A percentile compares a stretch with the other conserved stretches of the same genome.
phyloP scores from a whole-genome alignment of 2,329 filamentous ascomycete genomes.

The Pseudocercospora macadamiae region DNA sequence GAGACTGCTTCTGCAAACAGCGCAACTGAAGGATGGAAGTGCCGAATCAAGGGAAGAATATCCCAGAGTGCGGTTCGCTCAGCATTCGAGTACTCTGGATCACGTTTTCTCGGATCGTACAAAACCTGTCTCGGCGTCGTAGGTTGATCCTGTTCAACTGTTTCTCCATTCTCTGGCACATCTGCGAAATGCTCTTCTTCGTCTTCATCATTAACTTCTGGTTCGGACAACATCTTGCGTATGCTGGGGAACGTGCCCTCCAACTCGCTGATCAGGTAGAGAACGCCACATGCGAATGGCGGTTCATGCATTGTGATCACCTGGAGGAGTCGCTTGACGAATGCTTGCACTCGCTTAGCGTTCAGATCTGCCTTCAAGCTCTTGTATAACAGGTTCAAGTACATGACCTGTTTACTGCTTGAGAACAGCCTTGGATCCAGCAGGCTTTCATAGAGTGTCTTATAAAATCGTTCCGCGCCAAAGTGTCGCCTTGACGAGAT shows the following conservation, averaged over 20 bases:
- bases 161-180: constrained; percentile 58
- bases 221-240: constrained; percentile 74
- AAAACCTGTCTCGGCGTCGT: constrained; percentile 34
- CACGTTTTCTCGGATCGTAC: constrained; percentile 89
- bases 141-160: constrained; percentile 32
- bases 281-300: constrained; percentile 87
- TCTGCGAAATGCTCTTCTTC: constrained; percentile 72
- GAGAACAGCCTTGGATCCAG: constrained; percentile 84
- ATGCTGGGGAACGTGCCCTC: constrained; percentile 79
- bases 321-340: constrained; percentile 90
- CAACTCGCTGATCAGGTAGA: constrained; percentile 85
- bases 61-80: constrained; percentile 94
- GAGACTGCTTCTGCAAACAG: constrained; percentile 75
- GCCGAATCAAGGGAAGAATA: constrained; percentile 73
- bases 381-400: constrained; percentile 87
- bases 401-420: constrained; percentile 94
- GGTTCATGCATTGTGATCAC: constrained; percentile 86
- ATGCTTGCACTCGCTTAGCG: constrained; percentile 89
- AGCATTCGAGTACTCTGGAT: constrained; percentile 92
- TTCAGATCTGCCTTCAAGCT: constrained; percentile 89
- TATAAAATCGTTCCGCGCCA: constrained; percentile 87
- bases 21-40: constrained; percentile 92
- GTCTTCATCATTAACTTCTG: constrained; percentile 76
- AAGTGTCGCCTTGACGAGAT: constrained; percentile 79
- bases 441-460: constrained; percentile 92